phyloP scores from a whole-genome alignment of 345 rosid genomes.

The Salix udensis region DNA sequence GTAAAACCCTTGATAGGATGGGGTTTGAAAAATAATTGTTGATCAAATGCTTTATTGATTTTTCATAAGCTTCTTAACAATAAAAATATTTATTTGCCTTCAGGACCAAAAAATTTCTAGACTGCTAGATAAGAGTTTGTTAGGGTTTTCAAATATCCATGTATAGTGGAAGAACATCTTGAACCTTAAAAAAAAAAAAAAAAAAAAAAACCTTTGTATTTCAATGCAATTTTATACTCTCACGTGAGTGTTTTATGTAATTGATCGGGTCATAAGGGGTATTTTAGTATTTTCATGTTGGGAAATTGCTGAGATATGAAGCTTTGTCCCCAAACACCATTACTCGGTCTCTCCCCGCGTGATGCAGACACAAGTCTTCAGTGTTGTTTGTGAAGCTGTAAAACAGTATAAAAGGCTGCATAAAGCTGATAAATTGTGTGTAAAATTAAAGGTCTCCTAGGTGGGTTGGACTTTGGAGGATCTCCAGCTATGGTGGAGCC shows the following conservation, averaged over 20 bases:
- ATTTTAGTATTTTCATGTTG: background rate
- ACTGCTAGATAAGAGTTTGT: no score
- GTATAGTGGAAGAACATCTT: no score
- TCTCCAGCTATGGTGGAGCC: background rate
- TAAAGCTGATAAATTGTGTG: background rate
- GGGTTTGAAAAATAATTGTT: background rate
- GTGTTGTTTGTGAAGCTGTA: background rate
- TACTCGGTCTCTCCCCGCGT: background rate
- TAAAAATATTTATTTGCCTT: no score
- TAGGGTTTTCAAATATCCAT: no score
- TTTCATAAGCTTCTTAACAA: no score
- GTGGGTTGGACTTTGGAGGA: background rate
- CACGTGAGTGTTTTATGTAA: no score
- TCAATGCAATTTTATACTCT: no score
- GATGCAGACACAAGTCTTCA: background rate
- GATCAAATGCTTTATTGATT: no score
- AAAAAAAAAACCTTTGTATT: no score
- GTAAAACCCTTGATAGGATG: background rate
- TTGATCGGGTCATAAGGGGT: no score
- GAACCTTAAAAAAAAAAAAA: no score
- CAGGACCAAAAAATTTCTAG: no score
- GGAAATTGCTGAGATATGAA: slow-evolving; percentile 10
- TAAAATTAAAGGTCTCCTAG: background rate
- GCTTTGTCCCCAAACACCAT: background rate
- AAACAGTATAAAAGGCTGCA: background rate